Base-by-base conservation (phyloP, 192 early-diverging fungal species). In the Cladochytrium replicatum region DNA sequence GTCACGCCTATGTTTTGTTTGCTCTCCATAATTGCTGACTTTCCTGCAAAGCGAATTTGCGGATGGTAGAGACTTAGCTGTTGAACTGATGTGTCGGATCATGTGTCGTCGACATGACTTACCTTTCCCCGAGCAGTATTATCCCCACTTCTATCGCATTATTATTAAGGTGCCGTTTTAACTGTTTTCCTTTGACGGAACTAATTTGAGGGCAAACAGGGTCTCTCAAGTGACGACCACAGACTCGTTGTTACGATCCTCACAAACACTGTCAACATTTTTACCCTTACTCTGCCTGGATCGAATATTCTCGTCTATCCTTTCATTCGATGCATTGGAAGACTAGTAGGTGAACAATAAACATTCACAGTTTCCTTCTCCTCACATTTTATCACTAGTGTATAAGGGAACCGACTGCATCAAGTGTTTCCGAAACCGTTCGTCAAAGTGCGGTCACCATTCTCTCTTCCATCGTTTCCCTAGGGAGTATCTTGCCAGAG, bases 91-190 rank as follows among this genome's bases (percentile, higher is more conserved):
- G 9, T 90, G 89, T 50, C 58, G 78, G 19, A 71, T 88, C 48
- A 83, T 92, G 77, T 86, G 80, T 46, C 70, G 78, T n/a, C 56
- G 77, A 22, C 77, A 79, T 29, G 85, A 89, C 45, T 81, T 85
- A 54, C 50, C 60, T 1, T 57, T 84, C 37, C 55, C 75, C 29
- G 55, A 67, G 5, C 58, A 68, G 19, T 79, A 72, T 43, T 79
- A 80, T 58, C 38, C 69, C 0, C 68, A 85, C 40, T 91, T 91
- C 58, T 91, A 91, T 55, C 50, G 66, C 38, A 46, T 77, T 2
- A 29, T 89, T 15, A 48, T 83, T 1, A 79, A 82, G 67, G 85
- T 84, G 50, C 41, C 9, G 25, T n/a, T 50, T 30, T 9, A n/a
- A 34, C 19, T 29, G 4, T 39, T 39, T 25, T 19, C n/a, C 15